phyloP scores from a whole-genome alignment of 1,139 yeast species.

The Hyphopichia burtonii region DNA sequence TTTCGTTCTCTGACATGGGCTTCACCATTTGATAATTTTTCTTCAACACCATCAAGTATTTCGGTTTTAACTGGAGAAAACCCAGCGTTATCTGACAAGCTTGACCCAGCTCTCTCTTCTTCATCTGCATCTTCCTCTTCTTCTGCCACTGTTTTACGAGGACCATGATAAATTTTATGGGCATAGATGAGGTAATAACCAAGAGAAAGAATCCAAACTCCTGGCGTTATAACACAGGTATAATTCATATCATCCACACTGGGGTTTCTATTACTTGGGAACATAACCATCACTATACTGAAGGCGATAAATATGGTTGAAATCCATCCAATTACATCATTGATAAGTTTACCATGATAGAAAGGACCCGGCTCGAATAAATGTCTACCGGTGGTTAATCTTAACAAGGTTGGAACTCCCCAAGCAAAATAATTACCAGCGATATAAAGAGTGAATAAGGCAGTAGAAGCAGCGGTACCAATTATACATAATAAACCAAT shows the following conservation, averaged over 20 bases:
- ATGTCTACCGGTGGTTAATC: conserved; percentile 45
- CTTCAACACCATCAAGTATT: conserved; percentile 2
- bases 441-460: conserved; percentile 56
- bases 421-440: conserved; percentile 65
- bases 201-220: conserved; percentile 39
- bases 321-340: conserved; percentile 43
- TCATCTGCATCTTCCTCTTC: conserved; percentile 5
- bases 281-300: conserved; percentile 46
- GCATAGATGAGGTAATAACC: conserved; percentile 47
- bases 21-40: background rate
- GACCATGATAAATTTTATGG: conserved; percentile 50
- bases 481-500: conserved; percentile 55
- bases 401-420: conserved; percentile 55
- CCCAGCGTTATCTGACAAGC: background rate
- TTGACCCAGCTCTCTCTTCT: conserved; percentile 3
- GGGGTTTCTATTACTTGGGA: conserved; percentile 40
- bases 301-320: conserved; percentile 32
- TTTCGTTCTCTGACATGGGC: background rate
- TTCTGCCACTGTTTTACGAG: conserved; percentile 33
- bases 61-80: background rate
- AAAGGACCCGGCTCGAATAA: conserved; percentile 60
- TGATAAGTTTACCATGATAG: conserved; percentile 47
- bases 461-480: conserved; percentile 55
- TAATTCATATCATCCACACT: conserved; percentile 53
- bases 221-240: conserved; percentile 53